Conservation (phyloP, 345 rosid species). For the Linum tenue region DNA sequence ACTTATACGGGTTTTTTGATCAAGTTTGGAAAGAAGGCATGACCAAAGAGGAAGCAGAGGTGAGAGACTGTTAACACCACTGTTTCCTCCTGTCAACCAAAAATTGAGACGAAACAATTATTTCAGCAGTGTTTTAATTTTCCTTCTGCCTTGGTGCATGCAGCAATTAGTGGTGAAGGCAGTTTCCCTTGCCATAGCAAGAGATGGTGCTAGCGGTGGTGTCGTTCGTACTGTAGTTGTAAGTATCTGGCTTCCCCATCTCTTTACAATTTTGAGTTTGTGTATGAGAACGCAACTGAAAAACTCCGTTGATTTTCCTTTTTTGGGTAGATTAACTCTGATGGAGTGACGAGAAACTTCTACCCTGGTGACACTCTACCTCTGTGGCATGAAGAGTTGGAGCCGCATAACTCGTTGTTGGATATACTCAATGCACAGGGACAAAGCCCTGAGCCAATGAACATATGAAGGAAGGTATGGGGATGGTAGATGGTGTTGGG, state of each 20-base stretch:
- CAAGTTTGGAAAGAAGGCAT: constrained; percentile 94
- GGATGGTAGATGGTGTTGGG: neutral
- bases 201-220: constrained; percentile 99
- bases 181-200: constrained; percentile 81
- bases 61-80: constrained; percentile 11
- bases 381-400: constrained; percentile 87
- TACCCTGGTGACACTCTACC: constrained; percentile 85
- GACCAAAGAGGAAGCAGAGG: constrained; percentile 99
- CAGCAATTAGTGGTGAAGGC: constrained; percentile 96
- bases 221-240: constrained; percentile 94
- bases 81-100: neutral
- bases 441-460: constrained; percentile 81
- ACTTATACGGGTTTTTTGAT: constrained; percentile 91
- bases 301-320: neutral
- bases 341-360: constrained; percentile 79
- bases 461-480: constrained; percentile 12
- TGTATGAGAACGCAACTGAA: neutral
- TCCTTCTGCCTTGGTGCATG: constrained; percentile 1
- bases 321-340: constrained; percentile 57
- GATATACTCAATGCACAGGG: constrained; percentile 50
- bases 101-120: too few species aligned
- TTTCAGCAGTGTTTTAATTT: neutral
- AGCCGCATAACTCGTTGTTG: constrained; percentile 61
- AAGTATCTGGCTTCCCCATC: constrained; percentile 19
- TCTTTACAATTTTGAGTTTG: neutral